Conservation (phyloP, 176 grass and related monocot genomes). For the Juncus inflexus region DNA sequence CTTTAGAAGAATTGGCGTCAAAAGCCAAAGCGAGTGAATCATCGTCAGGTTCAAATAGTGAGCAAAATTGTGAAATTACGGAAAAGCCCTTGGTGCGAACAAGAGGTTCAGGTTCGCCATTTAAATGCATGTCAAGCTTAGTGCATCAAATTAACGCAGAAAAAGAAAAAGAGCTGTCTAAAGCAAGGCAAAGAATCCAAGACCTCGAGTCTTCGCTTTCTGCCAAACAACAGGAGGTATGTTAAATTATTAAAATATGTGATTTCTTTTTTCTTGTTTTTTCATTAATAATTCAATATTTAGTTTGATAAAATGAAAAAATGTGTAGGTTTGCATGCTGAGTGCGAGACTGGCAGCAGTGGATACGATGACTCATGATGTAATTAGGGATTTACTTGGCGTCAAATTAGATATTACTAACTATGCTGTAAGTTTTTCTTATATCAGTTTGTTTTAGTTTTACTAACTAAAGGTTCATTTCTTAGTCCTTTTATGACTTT, state of each 20-base stretch:
- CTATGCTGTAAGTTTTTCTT: slow-evolving; percentile 64
- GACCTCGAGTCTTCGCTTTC: slow-evolving; percentile 67
- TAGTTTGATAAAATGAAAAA: no score
- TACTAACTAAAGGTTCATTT: background rate
- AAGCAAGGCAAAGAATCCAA: slow-evolving; percentile 53
- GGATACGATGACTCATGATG: slow-evolving; percentile 89
- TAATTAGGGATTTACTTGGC: slow-evolving; percentile 76
- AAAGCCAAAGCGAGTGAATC: slow-evolving; percentile 28
- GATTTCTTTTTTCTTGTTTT: no score
- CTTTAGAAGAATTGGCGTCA: slow-evolving; percentile 58
- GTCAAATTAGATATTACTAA: slow-evolving; percentile 88
- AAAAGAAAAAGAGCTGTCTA: slow-evolving; percentile 67
- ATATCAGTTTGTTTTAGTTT: background rate
- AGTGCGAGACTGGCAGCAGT: slow-evolving; percentile 70
- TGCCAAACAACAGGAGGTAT: slow-evolving; percentile 79
- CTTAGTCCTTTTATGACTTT: background rate
- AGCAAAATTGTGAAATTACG: slow-evolving; percentile 36
- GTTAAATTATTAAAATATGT: slow-evolving; percentile 1
- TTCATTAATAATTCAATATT: no score
- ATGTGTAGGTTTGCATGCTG: slow-evolving; percentile 52
- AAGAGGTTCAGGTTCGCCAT: slow-evolving; percentile 67
- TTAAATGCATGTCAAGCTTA: slow-evolving; percentile 74
- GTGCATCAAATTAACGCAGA: slow-evolving; percentile 78
- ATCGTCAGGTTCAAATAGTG: slow-evolving; percentile 35
- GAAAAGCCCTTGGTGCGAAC: slow-evolving; percentile 46